These are phyloP conservation scores for Aspergillus brunneoviolaceus DNA, from an alignment of 2,329 filamentous ascomycete species.

Conservation along the genomic window DNA sequence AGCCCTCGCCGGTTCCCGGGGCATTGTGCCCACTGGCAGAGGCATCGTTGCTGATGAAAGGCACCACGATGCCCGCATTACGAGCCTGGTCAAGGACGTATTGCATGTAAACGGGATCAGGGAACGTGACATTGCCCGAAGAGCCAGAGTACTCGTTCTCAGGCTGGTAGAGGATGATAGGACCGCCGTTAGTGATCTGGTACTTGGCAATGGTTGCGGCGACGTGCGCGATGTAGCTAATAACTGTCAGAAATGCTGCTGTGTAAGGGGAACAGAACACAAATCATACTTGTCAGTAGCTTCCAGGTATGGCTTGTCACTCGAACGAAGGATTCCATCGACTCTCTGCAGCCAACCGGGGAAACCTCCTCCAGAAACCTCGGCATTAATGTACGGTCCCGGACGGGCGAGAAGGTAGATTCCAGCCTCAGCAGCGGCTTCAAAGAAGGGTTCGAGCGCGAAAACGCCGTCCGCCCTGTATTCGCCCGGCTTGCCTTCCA, in stretches of 20 bases:
- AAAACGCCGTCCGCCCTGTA: slow-evolving; percentile 72
- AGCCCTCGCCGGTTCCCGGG: slow-evolving; percentile 58
- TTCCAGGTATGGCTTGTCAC: slow-evolving; percentile 60
- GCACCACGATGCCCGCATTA: slow-evolving; percentile 69
- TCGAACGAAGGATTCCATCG: slow-evolving; percentile 64
- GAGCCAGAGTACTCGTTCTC: slow-evolving; percentile 75
- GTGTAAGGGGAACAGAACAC: not conserved
- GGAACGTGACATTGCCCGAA: slow-evolving; percentile 54
- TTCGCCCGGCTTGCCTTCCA: slow-evolving; percentile 70
- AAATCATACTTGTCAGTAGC: slow-evolving; percentile 62
- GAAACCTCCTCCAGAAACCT: slow-evolving; percentile 73
- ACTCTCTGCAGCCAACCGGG: slow-evolving; percentile 75
- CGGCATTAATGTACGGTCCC: slow-evolving; percentile 77
- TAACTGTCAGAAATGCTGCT: slow-evolving; percentile 11
- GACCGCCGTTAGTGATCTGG: slow-evolving; percentile 80
- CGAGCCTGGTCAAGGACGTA: slow-evolving; percentile 68
- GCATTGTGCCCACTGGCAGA: slow-evolving; percentile 60
- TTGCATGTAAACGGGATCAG: slow-evolving; percentile 67
- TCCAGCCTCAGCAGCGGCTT: slow-evolving; percentile 69
- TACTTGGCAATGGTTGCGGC: slow-evolving; percentile 67
- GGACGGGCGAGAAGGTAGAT: slow-evolving; percentile 74
- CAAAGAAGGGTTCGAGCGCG: slow-evolving; percentile 71
- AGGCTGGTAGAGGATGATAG: slow-evolving; percentile 74
- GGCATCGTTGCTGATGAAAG: slow-evolving; percentile 74
- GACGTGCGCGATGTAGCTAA: slow-evolving; percentile 61